Base-by-base conservation (phyloP, 495 filamentous ascomycete genomes). In the Hypoxylon trugodes region DNA sequence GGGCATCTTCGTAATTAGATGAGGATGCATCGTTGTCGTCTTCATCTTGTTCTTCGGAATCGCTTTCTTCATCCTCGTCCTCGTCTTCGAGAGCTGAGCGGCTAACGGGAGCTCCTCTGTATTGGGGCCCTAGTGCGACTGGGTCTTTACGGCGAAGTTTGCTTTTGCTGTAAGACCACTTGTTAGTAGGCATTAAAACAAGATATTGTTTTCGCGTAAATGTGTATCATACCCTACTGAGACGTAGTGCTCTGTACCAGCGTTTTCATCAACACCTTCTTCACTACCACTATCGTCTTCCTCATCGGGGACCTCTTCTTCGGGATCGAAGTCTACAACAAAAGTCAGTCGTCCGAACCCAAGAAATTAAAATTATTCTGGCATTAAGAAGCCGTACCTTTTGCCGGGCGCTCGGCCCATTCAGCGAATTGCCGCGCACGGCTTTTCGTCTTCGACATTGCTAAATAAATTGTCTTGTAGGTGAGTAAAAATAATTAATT, bases 241-340 rank as follows among this genome's bases (percentile, higher is more conserved):
- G 19, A 88, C 82, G 72, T 98, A 98, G 68, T 98, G 94, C 61
- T 95, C 94, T 12, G 92, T 86, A 15, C 69, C 86, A 73, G 60
- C 82, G 69, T 74, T 74, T 9, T 82, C 81, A 65, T 87, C 73
- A 21, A 72, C 80, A 32, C 77, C 78, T 4, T 75, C 77, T 12
- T 86, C 87, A 15, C 83, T 84, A 24, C 82, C 84, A 63, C 82
- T 87, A 18, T 79, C 79, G 43, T 76, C 72, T 46, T 73, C 61
- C 9, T 70, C 81, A 7, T 76, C 78, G 26, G 73, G 80, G 13
- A 82, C 85, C 45, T 88, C 82, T 65, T 89, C 87, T 79, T 98
- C 94, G 0, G 92, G 92, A 71, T 98, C 94, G 69, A 90, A 90
- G 71, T 98, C 94, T 96, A 41, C 3, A 37, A 33, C 7, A 18